Percentiles rank a stretch among this genome's conserved stretches.
These are phyloP conservation scores for Chlorella sorokiniana DNA, from an alignment of 139 green algal genomes.

Conservation along the genomic window DNA sequence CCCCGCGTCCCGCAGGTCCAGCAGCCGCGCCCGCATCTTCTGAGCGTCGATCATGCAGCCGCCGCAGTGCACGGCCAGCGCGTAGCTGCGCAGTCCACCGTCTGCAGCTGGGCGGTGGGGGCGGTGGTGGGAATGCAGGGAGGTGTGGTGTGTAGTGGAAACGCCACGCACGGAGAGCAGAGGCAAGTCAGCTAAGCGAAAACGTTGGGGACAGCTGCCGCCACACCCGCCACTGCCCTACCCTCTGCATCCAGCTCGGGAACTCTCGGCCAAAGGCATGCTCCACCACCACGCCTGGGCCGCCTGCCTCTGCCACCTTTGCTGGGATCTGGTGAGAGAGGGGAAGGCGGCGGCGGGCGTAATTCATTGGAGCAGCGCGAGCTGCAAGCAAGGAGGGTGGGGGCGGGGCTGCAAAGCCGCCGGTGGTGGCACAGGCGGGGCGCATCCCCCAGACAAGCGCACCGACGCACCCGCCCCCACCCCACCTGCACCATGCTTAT, in stretches of 20 bases:
- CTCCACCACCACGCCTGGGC: constrained; percentile 45
- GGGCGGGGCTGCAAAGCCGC: too few species aligned
- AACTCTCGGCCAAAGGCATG: constrained; percentile 62
- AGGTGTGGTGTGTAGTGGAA: too few species aligned
- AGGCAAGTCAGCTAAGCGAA: too few species aligned
- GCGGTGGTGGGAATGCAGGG: not conserved
- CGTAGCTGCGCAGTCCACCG: constrained; percentile 35
- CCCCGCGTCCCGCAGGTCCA: constrained; percentile 27
- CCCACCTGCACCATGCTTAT: constrained; percentile 65
- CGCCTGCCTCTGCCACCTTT: constrained; percentile 36
- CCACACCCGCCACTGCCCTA: not conserved
- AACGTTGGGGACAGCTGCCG: not conserved
- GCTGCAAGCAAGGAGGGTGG: not conserved
- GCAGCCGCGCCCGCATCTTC: constrained; percentile 56
- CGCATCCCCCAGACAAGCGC: not conserved
- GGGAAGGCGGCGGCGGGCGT: not conserved
- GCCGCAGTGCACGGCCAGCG: constrained; percentile 61
- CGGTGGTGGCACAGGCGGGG: too few species aligned
- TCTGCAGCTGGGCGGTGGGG: not conserved
- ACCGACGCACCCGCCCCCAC: not conserved
- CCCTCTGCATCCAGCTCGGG: constrained; percentile 28
- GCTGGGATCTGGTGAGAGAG: constrained; percentile 43
- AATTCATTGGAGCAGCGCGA: not conserved
- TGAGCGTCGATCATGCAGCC: constrained; percentile 68
- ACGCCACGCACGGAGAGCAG: too few species aligned